Percentiles rank a stretch among this genome's conserved stretches.
These are phyloP conservation scores for Fusarium chuoi DNA, from an alignment of 2,329 filamentous ascomycete genomes.

Conservation along the genomic window DNA sequence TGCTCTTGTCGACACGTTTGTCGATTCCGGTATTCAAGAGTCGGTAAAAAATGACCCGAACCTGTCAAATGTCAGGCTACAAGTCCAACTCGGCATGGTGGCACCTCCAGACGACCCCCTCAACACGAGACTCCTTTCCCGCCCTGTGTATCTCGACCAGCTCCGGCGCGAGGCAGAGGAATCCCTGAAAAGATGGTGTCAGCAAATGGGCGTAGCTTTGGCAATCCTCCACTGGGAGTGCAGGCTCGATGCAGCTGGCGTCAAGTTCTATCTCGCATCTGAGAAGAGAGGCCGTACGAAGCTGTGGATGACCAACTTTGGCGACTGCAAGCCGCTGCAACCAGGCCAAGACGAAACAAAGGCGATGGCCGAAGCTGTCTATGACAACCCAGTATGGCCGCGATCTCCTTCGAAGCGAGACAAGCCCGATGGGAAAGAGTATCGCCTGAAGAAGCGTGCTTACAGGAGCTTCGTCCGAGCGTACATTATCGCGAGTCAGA, in stretches of 20 bases:
- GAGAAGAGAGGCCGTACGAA: neutral
- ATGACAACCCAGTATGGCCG: constrained; percentile 26
- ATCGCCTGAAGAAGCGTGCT: accelerated
- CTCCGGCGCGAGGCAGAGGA: constrained; percentile 6
- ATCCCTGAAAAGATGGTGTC: neutral
- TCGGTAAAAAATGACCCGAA: neutral
- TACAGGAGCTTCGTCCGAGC: neutral
- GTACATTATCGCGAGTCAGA: neutral
- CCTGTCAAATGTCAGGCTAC: constrained; percentile 13
- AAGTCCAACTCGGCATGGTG: constrained; percentile 11
- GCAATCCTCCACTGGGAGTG: constrained; percentile 43
- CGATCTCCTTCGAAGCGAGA: neutral
- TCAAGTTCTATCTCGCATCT: constrained; percentile 35
- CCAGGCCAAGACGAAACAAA: neutral
- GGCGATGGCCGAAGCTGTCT: neutral
- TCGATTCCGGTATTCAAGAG: neutral
- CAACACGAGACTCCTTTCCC: neutral
- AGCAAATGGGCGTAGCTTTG: constrained; percentile 35
- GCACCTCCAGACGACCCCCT: neutral
- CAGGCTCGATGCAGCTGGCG: constrained; percentile 34
- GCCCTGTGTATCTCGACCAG: constrained; percentile 40
- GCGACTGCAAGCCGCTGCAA: constrained; percentile 20
- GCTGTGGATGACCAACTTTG: constrained; percentile 42
- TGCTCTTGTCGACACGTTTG: neutral
- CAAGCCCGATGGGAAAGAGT: neutral